Conservation (phyloP, 2,329 filamentous ascomycete genomes). For the Colletotrichum incanum region DNA sequence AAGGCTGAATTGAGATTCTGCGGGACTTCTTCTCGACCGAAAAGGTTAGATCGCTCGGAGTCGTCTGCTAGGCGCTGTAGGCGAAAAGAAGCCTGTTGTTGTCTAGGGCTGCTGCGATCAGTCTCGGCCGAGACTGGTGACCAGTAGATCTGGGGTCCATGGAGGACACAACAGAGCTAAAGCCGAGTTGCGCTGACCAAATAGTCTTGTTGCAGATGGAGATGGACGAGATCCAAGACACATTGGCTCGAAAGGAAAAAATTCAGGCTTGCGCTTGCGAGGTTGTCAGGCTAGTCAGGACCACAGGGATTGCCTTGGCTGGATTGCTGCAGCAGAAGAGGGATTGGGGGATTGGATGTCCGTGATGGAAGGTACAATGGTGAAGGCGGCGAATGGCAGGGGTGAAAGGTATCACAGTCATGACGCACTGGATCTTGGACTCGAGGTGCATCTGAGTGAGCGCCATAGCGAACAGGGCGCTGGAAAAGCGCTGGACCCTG, state of each 20-base stretch:
- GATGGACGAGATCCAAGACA: constrained; percentile 22
- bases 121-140: not conserved
- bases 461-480: constrained; percentile 37
- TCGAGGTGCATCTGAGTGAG: constrained; percentile 34
- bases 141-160: constrained; percentile 9
- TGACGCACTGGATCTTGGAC: constrained; percentile 41
- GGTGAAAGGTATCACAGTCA: constrained; percentile 26
- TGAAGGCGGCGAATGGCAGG: constrained; percentile 2
- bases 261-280: not conserved
- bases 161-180: constrained; percentile 8
- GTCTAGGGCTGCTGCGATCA: constrained; percentile 11
- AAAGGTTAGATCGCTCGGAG: not conserved
- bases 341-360: not conserved
- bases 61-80: not conserved
- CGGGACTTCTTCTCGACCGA: not conserved
- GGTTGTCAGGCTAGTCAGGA: constrained; percentile 4
- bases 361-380: constrained; percentile 7
- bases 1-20: constrained; percentile 34
- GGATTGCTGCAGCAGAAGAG: not conserved
- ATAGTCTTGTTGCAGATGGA: constrained; percentile 32
- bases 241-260: constrained; percentile 1
- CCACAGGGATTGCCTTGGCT: constrained; percentile 4
- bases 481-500: constrained; percentile 38
- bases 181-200: constrained; percentile 5
- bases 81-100: not conserved